A percentile compares a stretch with the other conserved stretches of the same genome.
Conservation (phyloP, 176 grass and related monocot genomes). For the Pontederia crassipes region DNA sequence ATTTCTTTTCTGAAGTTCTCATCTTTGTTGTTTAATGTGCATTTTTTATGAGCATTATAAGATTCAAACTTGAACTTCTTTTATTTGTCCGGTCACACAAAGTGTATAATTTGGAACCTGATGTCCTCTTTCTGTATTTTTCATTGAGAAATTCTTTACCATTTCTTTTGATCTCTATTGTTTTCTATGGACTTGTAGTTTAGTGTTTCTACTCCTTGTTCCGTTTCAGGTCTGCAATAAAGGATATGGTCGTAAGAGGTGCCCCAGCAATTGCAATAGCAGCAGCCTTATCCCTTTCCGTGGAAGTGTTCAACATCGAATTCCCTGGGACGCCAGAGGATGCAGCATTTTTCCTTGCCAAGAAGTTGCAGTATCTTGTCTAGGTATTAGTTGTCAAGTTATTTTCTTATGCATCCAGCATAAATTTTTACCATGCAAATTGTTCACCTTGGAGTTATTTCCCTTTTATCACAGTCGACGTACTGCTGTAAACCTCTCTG, state of each 20-base stretch:
- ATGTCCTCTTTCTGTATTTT: no score
- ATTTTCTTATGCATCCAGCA: not conserved
- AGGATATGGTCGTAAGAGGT: conserved; percentile 89
- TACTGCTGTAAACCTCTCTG: conserved; percentile 88
- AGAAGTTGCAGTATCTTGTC: conserved; percentile 92
- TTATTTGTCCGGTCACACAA: no score
- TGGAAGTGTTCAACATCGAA: conserved; percentile 54
- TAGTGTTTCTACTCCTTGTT: not conserved
- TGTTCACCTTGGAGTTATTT: no score
- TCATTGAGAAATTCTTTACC: no score
- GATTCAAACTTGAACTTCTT: no score
- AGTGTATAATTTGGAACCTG: no score
- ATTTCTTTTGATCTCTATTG: no score
- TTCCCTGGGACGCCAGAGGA: conserved; percentile 48
- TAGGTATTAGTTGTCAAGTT: conserved; percentile 36
- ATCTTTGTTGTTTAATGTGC: no score
- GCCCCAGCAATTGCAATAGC: conserved; percentile 91
- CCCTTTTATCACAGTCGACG: conserved; percentile 47
- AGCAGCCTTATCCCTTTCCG: conserved; percentile 58
- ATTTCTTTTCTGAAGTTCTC: no score
- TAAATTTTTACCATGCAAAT: no score
- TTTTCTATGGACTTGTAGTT: no score
- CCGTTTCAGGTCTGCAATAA: conserved; percentile 61
- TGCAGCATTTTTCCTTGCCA: conserved; percentile 56
- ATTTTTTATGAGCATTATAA: no score